A percentile compares a stretch with the other conserved stretches of the same genome.
Evolutionary conservation across 2,329 filamentous ascomycete genomes (phyloP).

Genomic region (Pseudogymnoascus sp.): DNA sequence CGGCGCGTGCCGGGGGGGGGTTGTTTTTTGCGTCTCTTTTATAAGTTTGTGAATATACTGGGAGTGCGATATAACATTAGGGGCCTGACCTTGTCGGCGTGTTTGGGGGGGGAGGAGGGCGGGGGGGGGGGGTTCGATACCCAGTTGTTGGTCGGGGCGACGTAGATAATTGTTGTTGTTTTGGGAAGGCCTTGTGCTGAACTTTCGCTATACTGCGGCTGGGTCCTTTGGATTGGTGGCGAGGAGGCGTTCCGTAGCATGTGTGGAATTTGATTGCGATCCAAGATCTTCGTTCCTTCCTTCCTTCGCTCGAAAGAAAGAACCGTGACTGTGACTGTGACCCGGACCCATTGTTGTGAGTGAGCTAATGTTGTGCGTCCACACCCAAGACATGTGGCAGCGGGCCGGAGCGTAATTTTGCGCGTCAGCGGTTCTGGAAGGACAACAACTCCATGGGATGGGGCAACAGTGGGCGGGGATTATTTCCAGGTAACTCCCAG

Average conservation of each 20-base stretch:
- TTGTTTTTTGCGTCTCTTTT: background rate
- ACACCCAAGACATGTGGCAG: background rate
- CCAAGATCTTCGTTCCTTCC: background rate
- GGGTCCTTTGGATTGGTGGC: background rate
- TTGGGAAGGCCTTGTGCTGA: background rate
- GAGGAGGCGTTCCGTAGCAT: background rate
- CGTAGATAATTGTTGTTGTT: background rate
- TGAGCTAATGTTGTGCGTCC: background rate
- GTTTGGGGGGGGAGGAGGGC: background rate
- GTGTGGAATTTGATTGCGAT: background rate
- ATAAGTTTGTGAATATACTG: conserved; percentile 2
- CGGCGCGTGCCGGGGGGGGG: background rate
- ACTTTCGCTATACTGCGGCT: conserved; percentile 5
- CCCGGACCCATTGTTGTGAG: background rate
- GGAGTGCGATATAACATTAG: conserved; percentile 6
- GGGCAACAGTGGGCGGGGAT: background rate
- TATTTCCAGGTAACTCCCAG: background rate
- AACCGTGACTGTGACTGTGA: background rate
- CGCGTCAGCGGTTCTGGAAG: background rate
- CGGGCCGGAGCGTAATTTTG: background rate
- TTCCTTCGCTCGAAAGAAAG: too few species aligned
- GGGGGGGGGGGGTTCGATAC: background rate
- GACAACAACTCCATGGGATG: background rate
- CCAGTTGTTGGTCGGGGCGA: background rate
- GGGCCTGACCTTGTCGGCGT: background rate